Evolutionary conservation across 306 rosid genomes (phyloP).

Genomic region (Vigna nakashimae): DNA sequence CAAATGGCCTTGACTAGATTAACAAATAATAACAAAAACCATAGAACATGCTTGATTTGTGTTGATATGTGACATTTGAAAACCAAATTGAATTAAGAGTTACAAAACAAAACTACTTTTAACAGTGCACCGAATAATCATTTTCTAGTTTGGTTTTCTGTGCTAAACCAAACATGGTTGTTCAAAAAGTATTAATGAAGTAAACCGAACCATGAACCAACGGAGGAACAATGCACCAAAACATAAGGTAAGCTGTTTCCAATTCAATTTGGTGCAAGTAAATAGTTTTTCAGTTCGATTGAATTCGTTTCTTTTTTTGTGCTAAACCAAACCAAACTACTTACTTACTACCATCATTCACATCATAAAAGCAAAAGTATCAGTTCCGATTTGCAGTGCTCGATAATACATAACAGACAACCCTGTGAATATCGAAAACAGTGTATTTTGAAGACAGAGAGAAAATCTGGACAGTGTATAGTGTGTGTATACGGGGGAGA

Average conservation of each 20-base stretch:
- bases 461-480: neutral
- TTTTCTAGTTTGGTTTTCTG: neutral
- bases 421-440: neutral
- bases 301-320: neutral
- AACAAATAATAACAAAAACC: neutral
- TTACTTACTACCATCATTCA: neutral
- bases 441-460: too few relatives aligned
- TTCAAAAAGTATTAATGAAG: neutral
- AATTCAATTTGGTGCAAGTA: too few relatives aligned
- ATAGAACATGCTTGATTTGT: neutral
- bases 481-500: conserved; percentile 14
- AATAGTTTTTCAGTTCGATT: neutral
- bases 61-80: neutral
- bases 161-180: neutral
- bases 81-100: neutral
- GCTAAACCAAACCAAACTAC: neutral
- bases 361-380: neutral
- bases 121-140: neutral
- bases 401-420: neutral
- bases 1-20: neutral
- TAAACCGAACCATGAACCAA: neutral
- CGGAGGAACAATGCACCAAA: neutral
- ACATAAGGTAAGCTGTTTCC: neutral
- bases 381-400: neutral
- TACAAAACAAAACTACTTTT: neutral